Percentiles rank a stretch among this genome's conserved stretches.
Conservation (phyloP, 257 asterid genomes). For the Ilex asprella region DNA sequence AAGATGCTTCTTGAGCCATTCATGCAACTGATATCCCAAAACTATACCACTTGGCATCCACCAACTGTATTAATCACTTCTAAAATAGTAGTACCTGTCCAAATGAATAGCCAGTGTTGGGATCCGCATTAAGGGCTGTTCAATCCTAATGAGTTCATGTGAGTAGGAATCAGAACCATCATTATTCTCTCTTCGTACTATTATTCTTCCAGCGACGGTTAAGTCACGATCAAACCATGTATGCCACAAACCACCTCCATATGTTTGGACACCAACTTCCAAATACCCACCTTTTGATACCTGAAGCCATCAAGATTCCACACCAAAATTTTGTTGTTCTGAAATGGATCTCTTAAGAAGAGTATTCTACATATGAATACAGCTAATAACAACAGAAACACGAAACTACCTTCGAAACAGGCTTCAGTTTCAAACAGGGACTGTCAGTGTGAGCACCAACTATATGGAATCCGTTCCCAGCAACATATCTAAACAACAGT, state of each 20-base stretch:
- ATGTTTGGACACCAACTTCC: constrained; percentile 92
- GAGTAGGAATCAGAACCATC: constrained; percentile 54
- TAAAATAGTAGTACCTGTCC: constrained; percentile 49
- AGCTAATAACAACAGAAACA: neutral
- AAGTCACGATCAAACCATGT: constrained; percentile 99
- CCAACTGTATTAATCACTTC: neutral
- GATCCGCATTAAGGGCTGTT: constrained; percentile 90
- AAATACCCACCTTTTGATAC: constrained; percentile 80
- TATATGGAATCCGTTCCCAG: constrained; percentile 80
- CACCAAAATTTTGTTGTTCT: neutral
- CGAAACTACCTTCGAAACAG: constrained; percentile 60
- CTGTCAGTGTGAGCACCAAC: constrained; percentile 98
- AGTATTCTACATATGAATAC: neutral
- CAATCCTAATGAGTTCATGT: constrained; percentile 66
- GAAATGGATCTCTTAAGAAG: neutral
- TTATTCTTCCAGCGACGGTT: constrained; percentile 83
- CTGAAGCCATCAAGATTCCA: constrained; percentile 26
- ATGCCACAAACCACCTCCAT: constrained; percentile 98
- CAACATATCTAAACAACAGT: constrained; percentile 48
- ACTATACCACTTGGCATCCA: neutral
- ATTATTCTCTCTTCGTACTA: constrained; percentile 52
- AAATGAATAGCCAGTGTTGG: constrained; percentile 96
- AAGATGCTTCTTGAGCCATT: constrained; percentile 5
- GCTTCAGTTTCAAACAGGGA: constrained; percentile 83
- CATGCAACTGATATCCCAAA: neutral